phyloP scores from a whole-genome alignment of 176 grass and related monocot species.

The Oropetium thomaeum region DNA sequence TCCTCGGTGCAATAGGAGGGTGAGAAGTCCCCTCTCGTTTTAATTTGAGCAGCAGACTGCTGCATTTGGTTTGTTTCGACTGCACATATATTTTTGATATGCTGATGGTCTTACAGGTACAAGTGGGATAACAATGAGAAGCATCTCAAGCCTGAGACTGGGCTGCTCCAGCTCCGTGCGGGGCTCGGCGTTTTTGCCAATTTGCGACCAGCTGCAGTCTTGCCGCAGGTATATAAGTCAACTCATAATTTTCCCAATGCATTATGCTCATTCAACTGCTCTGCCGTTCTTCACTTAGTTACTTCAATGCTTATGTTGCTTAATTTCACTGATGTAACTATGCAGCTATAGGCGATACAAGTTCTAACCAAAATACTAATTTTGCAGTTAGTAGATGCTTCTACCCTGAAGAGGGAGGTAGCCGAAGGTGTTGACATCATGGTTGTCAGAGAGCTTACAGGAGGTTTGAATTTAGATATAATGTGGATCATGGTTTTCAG shows the following conservation, averaged over 20 bases:
- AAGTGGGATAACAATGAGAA: conserved; percentile 98
- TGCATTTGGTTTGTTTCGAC: not conserved
- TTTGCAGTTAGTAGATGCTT: conserved; percentile 74
- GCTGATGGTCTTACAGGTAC: conserved; percentile 40
- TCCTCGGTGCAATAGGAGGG: conserved; percentile 75
- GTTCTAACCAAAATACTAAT: not conserved
- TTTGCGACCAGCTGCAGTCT: conserved; percentile 71
- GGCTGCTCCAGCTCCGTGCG: conserved; percentile 66
- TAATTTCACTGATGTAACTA: not conserved
- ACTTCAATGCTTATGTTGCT: not conserved
- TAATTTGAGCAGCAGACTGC: not conserved
- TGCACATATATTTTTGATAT: not conserved
- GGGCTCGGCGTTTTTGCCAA: conserved; percentile 83
- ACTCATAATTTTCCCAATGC: not conserved
- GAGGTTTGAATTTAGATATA: conserved; percentile 44
- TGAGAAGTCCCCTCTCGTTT: conserved; percentile 21
- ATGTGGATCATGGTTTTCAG: not conserved
- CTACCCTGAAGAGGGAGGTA: conserved; percentile 83
- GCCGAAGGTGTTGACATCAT: conserved; percentile 94
- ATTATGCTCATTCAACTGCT: not conserved
- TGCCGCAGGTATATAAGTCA: conserved; percentile 58
- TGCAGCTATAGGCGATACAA: not conserved
- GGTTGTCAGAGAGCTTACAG: conserved; percentile 97
- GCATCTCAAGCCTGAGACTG: conserved; percentile 90
- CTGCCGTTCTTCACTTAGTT: not conserved